These are phyloP conservation scores for Alternaria gaisen DNA, from an alignment of 2,329 filamentous ascomycete genomes.

Conservation along the genomic window DNA sequence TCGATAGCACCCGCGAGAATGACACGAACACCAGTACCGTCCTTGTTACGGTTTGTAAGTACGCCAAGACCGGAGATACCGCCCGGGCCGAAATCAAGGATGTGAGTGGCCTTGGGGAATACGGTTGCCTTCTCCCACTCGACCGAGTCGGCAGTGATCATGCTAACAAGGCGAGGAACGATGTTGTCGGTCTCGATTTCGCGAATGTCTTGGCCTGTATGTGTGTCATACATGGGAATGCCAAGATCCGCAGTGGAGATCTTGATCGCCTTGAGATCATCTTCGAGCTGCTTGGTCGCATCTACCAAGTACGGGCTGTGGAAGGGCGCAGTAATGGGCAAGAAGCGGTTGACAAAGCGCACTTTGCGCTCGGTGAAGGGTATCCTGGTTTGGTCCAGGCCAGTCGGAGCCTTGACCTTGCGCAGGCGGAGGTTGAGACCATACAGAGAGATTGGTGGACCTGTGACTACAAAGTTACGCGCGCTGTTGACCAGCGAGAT, in stretches of 20 bases:
- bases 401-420: slow-evolving; percentile 98
- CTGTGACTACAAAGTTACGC: slow-evolving; percentile 95
- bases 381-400: slow-evolving; percentile 91
- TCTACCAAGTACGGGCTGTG: slow-evolving; percentile 92
- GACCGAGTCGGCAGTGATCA: slow-evolving; percentile 94
- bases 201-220: slow-evolving; percentile 82
- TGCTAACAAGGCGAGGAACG: slow-evolving; percentile 83
- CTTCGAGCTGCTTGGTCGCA: slow-evolving; percentile 82
- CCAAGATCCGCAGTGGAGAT: slow-evolving; percentile 78
- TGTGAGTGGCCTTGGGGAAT: slow-evolving; percentile 90
- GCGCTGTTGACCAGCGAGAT: slow-evolving; percentile 97
- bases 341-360: slow-evolving; percentile 94
- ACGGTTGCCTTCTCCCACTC: slow-evolving; percentile 96
- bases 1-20: slow-evolving; percentile 94
- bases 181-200: slow-evolving; percentile 75
- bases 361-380: slow-evolving; percentile 96
- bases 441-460: slow-evolving; percentile 93
- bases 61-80: slow-evolving; percentile 96
- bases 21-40: slow-evolving; percentile 95
- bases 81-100: slow-evolving; percentile 95
- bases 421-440: slow-evolving; percentile 94
- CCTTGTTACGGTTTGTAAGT: slow-evolving; percentile 98
- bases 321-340: slow-evolving; percentile 97
- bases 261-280: slow-evolving; percentile 83
- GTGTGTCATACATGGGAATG: slow-evolving; percentile 85